A percentile compares a stretch with the other conserved stretches of the same genome.
Conservation (phyloP, 257 asterid genomes). For the Salvia splendens region DNA sequence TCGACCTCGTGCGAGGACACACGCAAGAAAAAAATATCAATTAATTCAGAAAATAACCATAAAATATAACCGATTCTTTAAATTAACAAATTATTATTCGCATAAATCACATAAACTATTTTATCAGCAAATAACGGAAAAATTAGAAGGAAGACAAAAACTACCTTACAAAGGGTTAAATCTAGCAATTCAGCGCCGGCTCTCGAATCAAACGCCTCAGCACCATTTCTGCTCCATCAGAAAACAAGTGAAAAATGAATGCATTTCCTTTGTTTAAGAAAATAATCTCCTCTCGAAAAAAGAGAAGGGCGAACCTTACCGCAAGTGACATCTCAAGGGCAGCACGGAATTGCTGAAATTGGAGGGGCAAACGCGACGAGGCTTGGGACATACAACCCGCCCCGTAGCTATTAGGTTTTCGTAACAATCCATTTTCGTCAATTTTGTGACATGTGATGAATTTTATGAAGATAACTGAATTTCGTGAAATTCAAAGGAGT, state of each 20-base stretch:
- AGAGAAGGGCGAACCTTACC: slow-evolving; percentile 12
- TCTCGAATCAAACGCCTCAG: slow-evolving; percentile 37
- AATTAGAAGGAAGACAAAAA: background rate
- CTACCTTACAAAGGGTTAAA: slow-evolving; percentile 39
- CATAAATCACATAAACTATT: slow-evolving; percentile 11
- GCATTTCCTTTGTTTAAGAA: background rate
- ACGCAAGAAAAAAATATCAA: background rate
- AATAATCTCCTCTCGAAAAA: background rate
- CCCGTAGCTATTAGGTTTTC: slow-evolving; percentile 35
- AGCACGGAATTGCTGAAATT: slow-evolving; percentile 27
- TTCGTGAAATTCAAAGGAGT: slow-evolving; percentile 28
- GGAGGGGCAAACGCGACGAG: slow-evolving; percentile 37
- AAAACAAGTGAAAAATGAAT: slow-evolving; percentile 1
- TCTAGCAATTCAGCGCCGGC: slow-evolving; percentile 39
- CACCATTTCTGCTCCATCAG: slow-evolving; percentile 39
- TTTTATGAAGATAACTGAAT: background rate
- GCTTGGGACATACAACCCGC: slow-evolving; percentile 42
- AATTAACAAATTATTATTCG: background rate
- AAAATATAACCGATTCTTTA: background rate
- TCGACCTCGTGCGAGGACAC: slow-evolving; percentile 3
- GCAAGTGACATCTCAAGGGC: slow-evolving; percentile 35
- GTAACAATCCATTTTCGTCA: slow-evolving; percentile 38
- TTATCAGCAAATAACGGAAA: background rate
- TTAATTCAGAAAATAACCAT: background rate
- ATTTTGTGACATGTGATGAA: slow-evolving; percentile 31